These are phyloP conservation scores for Cephaloascus albidus DNA, from an alignment of 805 yeast species.

Conservation along the genomic window DNA sequence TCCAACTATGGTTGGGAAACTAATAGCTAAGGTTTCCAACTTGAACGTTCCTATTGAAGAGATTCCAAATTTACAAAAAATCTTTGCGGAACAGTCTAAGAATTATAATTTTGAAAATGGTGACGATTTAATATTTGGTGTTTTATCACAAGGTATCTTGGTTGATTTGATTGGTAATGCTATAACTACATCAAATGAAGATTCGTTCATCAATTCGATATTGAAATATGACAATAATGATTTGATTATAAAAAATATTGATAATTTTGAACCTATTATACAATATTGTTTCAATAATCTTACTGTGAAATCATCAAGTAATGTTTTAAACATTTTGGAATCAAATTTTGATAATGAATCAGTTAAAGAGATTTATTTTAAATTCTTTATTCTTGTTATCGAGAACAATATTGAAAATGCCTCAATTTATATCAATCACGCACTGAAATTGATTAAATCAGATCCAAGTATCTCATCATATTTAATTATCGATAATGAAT, in stretches of 20 bases:
- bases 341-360: slow-evolving; percentile 5
- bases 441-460: too few relatives aligned
- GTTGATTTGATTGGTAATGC: too few relatives aligned
- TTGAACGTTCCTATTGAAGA: slow-evolving; percentile 4
- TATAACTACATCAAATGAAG: too few relatives aligned
- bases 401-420: background rate
- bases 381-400: slow-evolving; percentile 1
- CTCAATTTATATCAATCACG: background rate
- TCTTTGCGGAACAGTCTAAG: slow-evolving; percentile 8
- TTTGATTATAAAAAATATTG: slow-evolving; percentile 10
- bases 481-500: too few relatives aligned
- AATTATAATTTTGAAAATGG: slow-evolving; percentile 15
- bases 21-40: background rate
- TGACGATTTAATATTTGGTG: too few relatives aligned
- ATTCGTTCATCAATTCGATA: too few relatives aligned
- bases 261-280: slow-evolving; percentile 6
- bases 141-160: too few relatives aligned
- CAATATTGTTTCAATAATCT: slow-evolving; percentile 5
- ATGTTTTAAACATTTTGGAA: slow-evolving; percentile 11
- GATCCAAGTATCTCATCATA: too few relatives aligned
- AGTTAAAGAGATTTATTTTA: slow-evolving; percentile 6
- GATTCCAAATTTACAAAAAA: slow-evolving; percentile 10
- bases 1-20: too few relatives aligned
- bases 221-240: too few relatives aligned
- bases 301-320: background rate